These are phyloP conservation scores for Neurospora sp. DNA, from an alignment of 495 filamentous ascomycete genomes.

Conservation along the genomic window DNA sequence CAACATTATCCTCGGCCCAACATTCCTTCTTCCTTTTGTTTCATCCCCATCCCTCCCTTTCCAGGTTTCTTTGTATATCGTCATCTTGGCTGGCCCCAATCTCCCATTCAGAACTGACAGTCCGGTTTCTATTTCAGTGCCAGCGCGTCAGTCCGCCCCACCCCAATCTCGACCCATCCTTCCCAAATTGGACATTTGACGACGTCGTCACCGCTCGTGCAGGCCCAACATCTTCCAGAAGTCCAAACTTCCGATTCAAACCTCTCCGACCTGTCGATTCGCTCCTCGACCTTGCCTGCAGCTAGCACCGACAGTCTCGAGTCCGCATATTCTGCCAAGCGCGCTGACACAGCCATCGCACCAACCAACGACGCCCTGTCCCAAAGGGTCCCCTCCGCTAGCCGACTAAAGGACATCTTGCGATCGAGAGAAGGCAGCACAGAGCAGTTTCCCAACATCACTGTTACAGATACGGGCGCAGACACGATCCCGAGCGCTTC, in stretches of 20 bases:
- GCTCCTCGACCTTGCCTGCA: slow-evolving; percentile 9
- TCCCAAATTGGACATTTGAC: slow-evolving; percentile 76
- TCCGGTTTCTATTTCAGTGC: slow-evolving; percentile 5
- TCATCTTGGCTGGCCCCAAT: background rate
- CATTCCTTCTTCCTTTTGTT: slow-evolving; percentile 2
- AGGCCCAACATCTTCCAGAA: slow-evolving; percentile 39
- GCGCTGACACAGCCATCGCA: slow-evolving; percentile 6
- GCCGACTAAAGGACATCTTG: slow-evolving; percentile 38
- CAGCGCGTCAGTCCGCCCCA: slow-evolving; percentile 24
- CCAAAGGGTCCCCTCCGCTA: slow-evolving; percentile 33
- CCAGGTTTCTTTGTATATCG: background rate
- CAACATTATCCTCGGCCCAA: background rate
- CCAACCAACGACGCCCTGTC: slow-evolving; percentile 19
- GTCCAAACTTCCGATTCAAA: slow-evolving; percentile 19
- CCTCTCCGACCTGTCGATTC: slow-evolving; percentile 8
- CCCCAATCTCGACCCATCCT: slow-evolving; percentile 54
- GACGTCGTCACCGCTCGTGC: slow-evolving; percentile 69
- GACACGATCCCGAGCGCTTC: background rate
- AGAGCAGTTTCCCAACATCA: slow-evolving; percentile 10
- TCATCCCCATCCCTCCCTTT: background rate
- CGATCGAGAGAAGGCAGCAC: slow-evolving; percentile 23
- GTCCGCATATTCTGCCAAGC: slow-evolving; percentile 6
- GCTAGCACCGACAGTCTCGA: slow-evolving; percentile 17
- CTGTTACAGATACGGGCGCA: slow-evolving; percentile 11
- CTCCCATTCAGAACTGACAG: background rate